Conservation (phyloP, 306 rosid genomes). For the Luffa aegyptiaca region DNA sequence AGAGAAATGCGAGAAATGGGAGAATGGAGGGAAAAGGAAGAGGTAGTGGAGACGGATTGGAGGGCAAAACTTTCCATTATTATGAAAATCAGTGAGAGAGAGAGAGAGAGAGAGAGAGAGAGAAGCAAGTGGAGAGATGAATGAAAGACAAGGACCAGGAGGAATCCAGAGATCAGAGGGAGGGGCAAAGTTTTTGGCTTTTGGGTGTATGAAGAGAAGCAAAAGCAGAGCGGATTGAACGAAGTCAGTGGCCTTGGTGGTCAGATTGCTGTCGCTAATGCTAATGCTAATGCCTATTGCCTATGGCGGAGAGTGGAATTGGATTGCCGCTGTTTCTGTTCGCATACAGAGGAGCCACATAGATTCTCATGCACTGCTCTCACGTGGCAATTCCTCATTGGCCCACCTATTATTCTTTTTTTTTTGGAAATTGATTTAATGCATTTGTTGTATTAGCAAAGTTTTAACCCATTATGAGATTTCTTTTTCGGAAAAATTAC, state of each 20-base stretch:
- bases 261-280: not conserved
- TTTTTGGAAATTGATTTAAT: no score
- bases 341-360: not conserved
- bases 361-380: not conserved
- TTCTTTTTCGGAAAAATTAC: no score
- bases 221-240: not conserved
- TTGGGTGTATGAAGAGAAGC: not conserved
- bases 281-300: not conserved
- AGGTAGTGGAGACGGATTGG: conserved; percentile 9
- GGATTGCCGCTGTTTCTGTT: not conserved
- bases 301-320: not conserved
- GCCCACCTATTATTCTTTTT: not conserved
- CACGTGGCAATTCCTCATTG: not conserved
- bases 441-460: no score
- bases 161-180: not conserved
- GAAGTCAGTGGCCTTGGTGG: not conserved
- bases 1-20: not conserved
- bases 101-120: not conserved
- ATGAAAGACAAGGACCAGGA: not conserved
- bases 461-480: no score
- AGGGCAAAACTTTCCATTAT: conserved; percentile 27
- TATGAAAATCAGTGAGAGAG: not conserved
- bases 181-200: not conserved
- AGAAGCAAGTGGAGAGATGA: not conserved
- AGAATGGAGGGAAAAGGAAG: not conserved